Evolutionary conservation across 148 eudicot species (phyloP).

Genomic region (Simmondsia chinensis): DNA sequence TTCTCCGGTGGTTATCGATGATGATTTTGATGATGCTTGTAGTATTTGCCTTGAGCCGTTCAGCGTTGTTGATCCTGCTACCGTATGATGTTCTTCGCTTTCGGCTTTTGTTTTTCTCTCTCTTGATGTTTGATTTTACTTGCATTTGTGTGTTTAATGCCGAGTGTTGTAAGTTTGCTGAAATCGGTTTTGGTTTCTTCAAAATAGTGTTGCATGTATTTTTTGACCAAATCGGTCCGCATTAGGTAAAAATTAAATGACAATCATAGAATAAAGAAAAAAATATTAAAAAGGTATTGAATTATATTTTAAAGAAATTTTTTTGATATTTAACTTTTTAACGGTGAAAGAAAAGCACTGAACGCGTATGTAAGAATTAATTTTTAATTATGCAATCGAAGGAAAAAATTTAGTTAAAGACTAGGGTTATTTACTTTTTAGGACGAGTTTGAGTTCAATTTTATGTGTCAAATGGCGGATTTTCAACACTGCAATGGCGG

Average conservation of each 20-base stretch:
- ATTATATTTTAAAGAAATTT: too few species aligned
- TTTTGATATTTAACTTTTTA: too few species aligned
- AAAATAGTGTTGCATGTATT: not conserved
- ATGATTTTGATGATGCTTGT: conserved; percentile 45
- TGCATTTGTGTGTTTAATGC: not conserved
- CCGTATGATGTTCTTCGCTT: conserved; percentile 24
- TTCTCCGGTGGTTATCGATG: conserved; percentile 15
- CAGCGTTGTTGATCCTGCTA: conserved; percentile 37
- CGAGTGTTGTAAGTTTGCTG: not conserved
- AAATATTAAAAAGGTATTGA: too few species aligned
- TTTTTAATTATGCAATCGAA: too few species aligned
- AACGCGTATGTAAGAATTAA: too few species aligned
- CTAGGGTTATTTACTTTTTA: too few species aligned
- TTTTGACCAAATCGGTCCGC: too few species aligned
- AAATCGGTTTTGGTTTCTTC: not conserved
- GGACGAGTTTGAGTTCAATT: not conserved
- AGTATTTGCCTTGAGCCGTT: conserved; percentile 82
- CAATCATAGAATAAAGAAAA: too few species aligned
- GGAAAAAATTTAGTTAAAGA: too few species aligned
- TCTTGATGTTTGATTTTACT: not conserved
- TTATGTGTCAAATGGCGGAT: conserved; percentile 16
- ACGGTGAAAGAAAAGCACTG: too few species aligned
- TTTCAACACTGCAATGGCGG: conserved; percentile 2
- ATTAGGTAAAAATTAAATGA: too few species aligned
- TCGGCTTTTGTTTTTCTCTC: not conserved